Evolutionary conservation across 2,329 filamentous ascomycete genomes (phyloP).

Genomic region (Pseudocercospora musae): DNA sequence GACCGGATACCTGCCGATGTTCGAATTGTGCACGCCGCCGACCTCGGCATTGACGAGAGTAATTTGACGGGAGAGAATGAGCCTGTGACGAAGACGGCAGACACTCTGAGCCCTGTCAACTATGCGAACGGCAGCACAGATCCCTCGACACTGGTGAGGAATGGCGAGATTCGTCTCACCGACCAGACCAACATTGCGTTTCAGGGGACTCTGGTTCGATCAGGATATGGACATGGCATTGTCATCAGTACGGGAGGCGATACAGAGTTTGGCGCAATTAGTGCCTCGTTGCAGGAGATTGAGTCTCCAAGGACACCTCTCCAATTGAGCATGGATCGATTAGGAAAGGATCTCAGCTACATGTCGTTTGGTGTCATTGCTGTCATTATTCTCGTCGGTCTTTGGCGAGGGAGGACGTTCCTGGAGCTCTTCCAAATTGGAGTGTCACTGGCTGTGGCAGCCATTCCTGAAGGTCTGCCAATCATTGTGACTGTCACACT

Average conservation of each 20-base stretch:
- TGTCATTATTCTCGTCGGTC: constrained; percentile 85
- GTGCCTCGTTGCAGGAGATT: constrained; percentile 87
- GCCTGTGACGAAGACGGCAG: constrained; percentile 74
- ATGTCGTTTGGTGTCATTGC: constrained; percentile 94
- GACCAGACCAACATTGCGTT: constrained; percentile 90
- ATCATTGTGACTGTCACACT: constrained; percentile 98
- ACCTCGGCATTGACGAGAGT: constrained; percentile 92
- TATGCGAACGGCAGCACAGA: constrained; percentile 25
- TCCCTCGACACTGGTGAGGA: constrained; percentile 30
- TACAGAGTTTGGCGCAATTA: constrained; percentile 95
- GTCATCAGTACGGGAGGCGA: constrained; percentile 94
- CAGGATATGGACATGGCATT: constrained; percentile 90
- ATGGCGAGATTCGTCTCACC: constrained; percentile 65
- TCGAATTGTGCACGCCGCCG: constrained; percentile 83
- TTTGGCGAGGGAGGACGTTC: constrained; percentile 82
- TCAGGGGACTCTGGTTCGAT: constrained; percentile 95
- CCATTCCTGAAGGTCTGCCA: constrained; percentile 91
- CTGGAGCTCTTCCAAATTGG: constrained; percentile 97
- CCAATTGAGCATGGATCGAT: constrained; percentile 94
- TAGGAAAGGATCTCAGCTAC: constrained; percentile 93
- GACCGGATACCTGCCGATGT: constrained; percentile 96
- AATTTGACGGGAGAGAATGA: constrained; percentile 97
- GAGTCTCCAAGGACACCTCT: constrained; percentile 92
- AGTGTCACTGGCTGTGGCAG: constrained; percentile 91
- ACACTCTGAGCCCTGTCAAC: constrained; percentile 49